Base-by-base conservation (phyloP, 768 basidiomycete species). In the Hericium alpestre region DNA sequence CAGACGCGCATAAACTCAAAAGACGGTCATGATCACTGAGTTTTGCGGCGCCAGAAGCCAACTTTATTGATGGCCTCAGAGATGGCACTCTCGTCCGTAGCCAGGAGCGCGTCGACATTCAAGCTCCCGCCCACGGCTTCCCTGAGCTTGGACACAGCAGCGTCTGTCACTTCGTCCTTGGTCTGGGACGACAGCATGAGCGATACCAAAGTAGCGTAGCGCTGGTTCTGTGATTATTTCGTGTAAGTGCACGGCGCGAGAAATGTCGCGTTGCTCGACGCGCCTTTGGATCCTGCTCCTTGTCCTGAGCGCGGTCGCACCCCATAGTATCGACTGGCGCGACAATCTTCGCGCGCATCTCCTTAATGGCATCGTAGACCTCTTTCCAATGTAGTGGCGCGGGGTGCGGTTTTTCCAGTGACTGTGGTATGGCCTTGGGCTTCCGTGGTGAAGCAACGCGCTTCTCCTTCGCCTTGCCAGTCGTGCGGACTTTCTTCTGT, bases 171-270 rank as follows among this genome's bases (percentile, higher is more conserved):
- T 63, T 90, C 83, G 66, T 95, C 93, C 65, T 94, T 97, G 4
- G 95, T 97, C 68, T 98, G 95, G 1, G 92, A 92, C 10, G 90
- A 93, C 2, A 98, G 79, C 92, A 97, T 96, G 48, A 99, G 76
- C 3, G 93, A 91, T 7, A 99, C 80, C 20, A 99, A 82, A 4
- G 87, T 90, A 9, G 89, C 78, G 58, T 91, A 88, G 2, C 94
- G 84, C 52, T 80, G 78, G 56, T 83, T 91, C 91, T 94, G 66
- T 7, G 59, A 37, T 23, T 5, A 12, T 8, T 51, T 20, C 8
- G 6, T 23, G 49, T 51, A 18, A 51, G 16, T 51, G 9, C 6
- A n/a, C 2, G 13, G 16, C 43, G 22, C 43, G 9, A 6, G 41
- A 15, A 13, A 43, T 43, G 41, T 16, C 13, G 5, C 22, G 8